A percentile compares a stretch with the other conserved stretches of the same genome.
phyloP scores from a whole-genome alignment of 202 grass and related monocot genomes.

The Cymbopogon flexuosus region DNA sequence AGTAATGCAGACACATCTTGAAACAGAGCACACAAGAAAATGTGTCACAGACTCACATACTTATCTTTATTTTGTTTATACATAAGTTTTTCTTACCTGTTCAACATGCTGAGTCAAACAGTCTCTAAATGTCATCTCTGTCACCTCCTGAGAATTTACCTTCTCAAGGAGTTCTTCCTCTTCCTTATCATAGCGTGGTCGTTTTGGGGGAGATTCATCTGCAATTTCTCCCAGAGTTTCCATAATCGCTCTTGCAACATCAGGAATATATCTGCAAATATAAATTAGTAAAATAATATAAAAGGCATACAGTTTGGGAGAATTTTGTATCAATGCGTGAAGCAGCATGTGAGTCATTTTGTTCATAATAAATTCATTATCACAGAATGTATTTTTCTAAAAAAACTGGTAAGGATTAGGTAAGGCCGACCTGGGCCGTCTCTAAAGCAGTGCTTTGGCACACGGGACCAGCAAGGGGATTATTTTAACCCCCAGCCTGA shows the following conservation, averaged over 20 bases:
- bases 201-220: conserved; percentile 52
- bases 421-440: background rate
- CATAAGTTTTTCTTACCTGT: conserved; percentile 53
- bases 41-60: background rate
- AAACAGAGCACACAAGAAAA: background rate
- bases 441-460: too few species aligned
- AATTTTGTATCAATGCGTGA: background rate
- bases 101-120: conserved; percentile 81
- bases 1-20: background rate
- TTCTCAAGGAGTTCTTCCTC: conserved; percentile 78
- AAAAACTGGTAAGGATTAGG: background rate
- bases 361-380: background rate
- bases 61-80: background rate
- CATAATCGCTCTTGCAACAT: conserved; percentile 88
- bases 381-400: background rate
- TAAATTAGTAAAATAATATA: conserved; percentile 9
- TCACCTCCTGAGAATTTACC: conserved; percentile 71
- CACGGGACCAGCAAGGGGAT: too few species aligned
- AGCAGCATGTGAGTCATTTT: background rate
- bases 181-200: conserved; percentile 58
- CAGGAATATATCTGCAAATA: conserved; percentile 79
- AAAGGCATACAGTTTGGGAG: background rate
- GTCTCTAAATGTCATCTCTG: conserved; percentile 69
- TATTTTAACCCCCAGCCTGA: too few species aligned
- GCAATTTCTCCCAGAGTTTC: conserved; percentile 78